Conservation (phyloP, 495 filamentous ascomycete species). For the Astrocystis sublimbata region DNA sequence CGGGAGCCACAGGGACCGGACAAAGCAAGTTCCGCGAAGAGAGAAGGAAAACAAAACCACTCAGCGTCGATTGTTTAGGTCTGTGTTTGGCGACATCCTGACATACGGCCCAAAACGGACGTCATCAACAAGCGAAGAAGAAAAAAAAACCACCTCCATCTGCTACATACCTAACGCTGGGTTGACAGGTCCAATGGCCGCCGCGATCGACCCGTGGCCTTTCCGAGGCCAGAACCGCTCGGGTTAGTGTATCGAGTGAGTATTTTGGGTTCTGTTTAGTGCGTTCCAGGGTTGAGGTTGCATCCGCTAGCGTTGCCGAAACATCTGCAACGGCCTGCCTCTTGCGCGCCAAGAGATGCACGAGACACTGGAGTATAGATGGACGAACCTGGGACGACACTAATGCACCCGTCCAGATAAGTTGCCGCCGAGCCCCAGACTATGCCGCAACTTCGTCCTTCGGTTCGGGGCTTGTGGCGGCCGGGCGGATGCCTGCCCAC, state of each 20-base stretch:
- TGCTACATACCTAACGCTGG: neutral
- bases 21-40: constrained; percentile 12
- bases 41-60: constrained; percentile 7
- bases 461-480: constrained; percentile 6
- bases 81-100: neutral
- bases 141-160: too few relatives aligned
- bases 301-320: constrained; percentile 17
- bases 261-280: neutral
- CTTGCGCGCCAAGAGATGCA: constrained; percentile 19
- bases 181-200: neutral
- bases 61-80: neutral
- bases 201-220: constrained; percentile 6
- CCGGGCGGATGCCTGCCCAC: too few relatives aligned
- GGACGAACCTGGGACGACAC: constrained; percentile 23
- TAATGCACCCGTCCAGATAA: constrained; percentile 20
- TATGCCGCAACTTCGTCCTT: neutral
- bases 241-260: neutral
- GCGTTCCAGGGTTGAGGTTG: constrained; percentile 3
- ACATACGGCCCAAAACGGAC: neutral
- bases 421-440: neutral
- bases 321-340: constrained; percentile 10
- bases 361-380: constrained; percentile 18
- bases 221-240: neutral
- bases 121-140: neutral
- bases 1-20: neutral